Conservation (phyloP, 257 asterid genomes). For the Nicotiana undulata region DNA sequence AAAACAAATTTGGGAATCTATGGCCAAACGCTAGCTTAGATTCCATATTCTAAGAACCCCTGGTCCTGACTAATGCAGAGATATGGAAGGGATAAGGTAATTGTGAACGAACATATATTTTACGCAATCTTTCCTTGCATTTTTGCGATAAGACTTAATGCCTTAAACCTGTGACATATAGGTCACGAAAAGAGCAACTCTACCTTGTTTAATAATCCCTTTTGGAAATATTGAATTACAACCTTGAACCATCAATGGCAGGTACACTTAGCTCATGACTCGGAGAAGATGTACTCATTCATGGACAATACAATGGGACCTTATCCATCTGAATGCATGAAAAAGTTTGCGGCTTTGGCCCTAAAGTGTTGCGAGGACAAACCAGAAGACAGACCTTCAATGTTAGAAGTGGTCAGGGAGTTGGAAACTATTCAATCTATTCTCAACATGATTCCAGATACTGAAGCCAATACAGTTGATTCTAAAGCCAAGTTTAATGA, state of each 20-base stretch:
- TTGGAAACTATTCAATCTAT: conserved; percentile 41
- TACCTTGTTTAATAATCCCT: not conserved
- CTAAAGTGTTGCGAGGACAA: conserved; percentile 62
- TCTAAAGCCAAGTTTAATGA: conserved; percentile 29
- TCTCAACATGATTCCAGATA: conserved; percentile 33
- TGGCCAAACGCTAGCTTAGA: no score
- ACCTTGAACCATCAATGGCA: conserved; percentile 11
- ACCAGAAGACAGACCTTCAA: conserved; percentile 59
- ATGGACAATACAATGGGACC: conserved; percentile 75
- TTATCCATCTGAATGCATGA: conserved; percentile 50
- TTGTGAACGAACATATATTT: not conserved
- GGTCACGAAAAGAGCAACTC: not conserved
- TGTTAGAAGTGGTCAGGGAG: conserved; percentile 81
- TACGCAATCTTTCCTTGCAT: not conserved
- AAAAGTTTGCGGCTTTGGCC: conserved; percentile 58
- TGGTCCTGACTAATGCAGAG: no score
- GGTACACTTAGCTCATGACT: conserved; percentile 57
- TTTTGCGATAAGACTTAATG: not conserved
- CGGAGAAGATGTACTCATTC: conserved; percentile 52
- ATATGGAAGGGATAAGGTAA: not conserved
- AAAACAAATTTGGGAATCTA: no score
- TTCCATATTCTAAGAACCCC: no score
- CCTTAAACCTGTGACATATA: not conserved
- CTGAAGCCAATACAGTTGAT: conserved; percentile 16
- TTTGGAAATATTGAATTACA: not conserved